Base-by-base conservation (phyloP, 192 early-diverging fungal genomes). In the Coemansia sp. region DNA sequence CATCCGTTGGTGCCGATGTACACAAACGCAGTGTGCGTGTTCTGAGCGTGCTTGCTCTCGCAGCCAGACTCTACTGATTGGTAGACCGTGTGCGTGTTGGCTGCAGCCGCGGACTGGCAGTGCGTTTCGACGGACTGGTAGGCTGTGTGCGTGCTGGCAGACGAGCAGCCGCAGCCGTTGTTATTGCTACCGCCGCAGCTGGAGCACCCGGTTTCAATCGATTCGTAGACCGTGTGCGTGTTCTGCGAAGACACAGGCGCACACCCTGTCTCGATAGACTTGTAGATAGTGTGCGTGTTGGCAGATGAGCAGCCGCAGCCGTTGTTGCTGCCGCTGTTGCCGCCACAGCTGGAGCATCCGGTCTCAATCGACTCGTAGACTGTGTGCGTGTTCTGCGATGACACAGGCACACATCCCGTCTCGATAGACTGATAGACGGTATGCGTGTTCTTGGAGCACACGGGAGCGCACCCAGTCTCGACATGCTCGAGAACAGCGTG, bases 61-160 rank as follows among this genome's bases (percentile, higher is more conserved):
- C 64, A 61, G 24, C 25, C 1, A 8, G 42, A 39, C 50, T 75
- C 67, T 16, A 75, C 56, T 0, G 64, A 58, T 54, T 69, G 23
- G 50, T 50, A 56, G 18, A 60, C 63, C 1, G 58, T 61, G 27
- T 72, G 69, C 0, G 59, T 61, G 22, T 58, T 34, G 11, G 1
- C 25, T 0, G 39, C 30, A 3, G 29, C 25, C 30, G 48, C 9
- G 6, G 58, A 25, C 18, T 42, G 23, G 50, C 64, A 55, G 34
- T 58, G 52, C 11, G 52, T 42, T 51, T 76, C 68, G 16, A 76
- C 35, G 6, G 65, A 59, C 58, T 70, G 42, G 61, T 48, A 64
- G 2, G 61, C 74, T 0, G 68, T 70, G 30, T 75, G 74, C 6
- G 68, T 75, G 61, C 63, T 63, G 16, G 53, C 30, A 36, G 61